These are phyloP conservation scores for Ramaria sp. DNA, from an alignment of 768 basidiomycete species.

Conservation along the genomic window DNA sequence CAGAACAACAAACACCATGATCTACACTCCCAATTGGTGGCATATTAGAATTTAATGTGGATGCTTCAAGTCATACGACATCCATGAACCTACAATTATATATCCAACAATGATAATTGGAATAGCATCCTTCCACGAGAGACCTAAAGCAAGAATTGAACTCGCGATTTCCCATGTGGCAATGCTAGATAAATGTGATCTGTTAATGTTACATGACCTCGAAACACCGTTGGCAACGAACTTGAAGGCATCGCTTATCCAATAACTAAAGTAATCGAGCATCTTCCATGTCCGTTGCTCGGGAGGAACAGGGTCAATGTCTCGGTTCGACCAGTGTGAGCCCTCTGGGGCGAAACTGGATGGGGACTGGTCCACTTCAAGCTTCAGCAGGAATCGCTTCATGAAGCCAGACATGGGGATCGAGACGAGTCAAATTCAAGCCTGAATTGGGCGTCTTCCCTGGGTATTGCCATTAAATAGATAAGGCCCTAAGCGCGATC, in stretches of 20 bases:
- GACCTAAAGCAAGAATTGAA: slow-evolving; percentile 64
- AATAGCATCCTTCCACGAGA: slow-evolving; percentile 44
- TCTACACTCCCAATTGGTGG: slow-evolving; percentile 63
- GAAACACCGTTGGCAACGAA: neutral
- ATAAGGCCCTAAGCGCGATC: too few relatives aligned
- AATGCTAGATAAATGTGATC: slow-evolving; percentile 14
- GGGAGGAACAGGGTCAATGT: slow-evolving; percentile 58
- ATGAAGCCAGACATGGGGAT: neutral
- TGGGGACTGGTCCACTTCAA: slow-evolving; percentile 4
- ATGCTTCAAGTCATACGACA: slow-evolving; percentile 15
- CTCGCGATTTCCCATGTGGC: slow-evolving; percentile 54
- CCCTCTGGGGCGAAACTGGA: neutral
- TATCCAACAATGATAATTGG: neutral
- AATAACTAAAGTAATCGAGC: slow-evolving; percentile 57
- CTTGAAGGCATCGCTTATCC: slow-evolving; percentile 25
- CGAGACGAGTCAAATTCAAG: neutral
- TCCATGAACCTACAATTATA: neutral
- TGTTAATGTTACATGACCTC: slow-evolving; percentile 19
- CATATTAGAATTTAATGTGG: slow-evolving; percentile 32
- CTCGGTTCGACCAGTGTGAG: slow-evolving; percentile 11
- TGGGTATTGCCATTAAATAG: too few relatives aligned
- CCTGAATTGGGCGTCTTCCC: too few relatives aligned
- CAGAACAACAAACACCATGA: slow-evolving; percentile 61
- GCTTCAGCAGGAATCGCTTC: neutral
- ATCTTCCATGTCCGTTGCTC: slow-evolving; percentile 55